These are phyloP conservation scores for Helianthus annuus DNA, from an alignment of 129 eudicot species.

Conservation along the genomic window HanXRQr2.0-SUNRISE NC_035449.2:642705-643204, in stretches of 20 bases:
- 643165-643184: neutral
- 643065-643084: conserved; percentile 72
- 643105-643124: conserved; percentile 3
- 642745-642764: too few relatives aligned
- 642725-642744: too few relatives aligned
- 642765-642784: too few relatives aligned
- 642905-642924: neutral
- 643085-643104: conserved; percentile 20
- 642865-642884: neutral
- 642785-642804: too few relatives aligned
- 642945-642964: conserved; percentile 22
- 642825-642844: conserved; percentile 19
- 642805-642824: neutral
- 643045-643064: conserved; percentile 96
- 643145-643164: too few relatives aligned
- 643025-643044: conserved; percentile 79
- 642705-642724: too few relatives aligned
- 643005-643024: conserved; percentile 90
- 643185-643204: neutral
- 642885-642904: too few relatives aligned
- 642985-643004: conserved; percentile 39
- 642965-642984: neutral
- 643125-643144: neutral
- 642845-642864: neutral
- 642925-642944: conserved; percentile 2